These are phyloP conservation scores for Plasmodium chabaudi DNA, from an alignment of 169 alveolate genomes.

Conservation along the genomic window DNA sequence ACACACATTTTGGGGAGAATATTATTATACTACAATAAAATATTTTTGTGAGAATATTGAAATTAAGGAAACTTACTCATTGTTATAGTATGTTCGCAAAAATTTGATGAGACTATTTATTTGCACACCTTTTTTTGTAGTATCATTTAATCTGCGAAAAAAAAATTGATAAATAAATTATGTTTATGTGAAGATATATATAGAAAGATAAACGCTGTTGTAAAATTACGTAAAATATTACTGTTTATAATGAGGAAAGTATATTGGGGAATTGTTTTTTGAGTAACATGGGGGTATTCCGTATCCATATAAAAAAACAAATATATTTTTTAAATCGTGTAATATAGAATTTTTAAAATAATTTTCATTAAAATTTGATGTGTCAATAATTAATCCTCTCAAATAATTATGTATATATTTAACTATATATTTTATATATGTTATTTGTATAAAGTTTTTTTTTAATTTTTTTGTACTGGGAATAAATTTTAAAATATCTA, in stretches of 20 bases:
- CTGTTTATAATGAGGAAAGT: constrained; percentile 61
- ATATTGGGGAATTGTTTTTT: constrained; percentile 1
- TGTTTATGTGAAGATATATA: neutral
- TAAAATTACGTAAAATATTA: neutral
- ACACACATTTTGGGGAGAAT: neutral
- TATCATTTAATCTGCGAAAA: constrained; percentile 18
- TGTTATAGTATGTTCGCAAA: constrained; percentile 73
- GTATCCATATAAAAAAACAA: constrained; percentile 62
- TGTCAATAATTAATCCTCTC: constrained; percentile 30
- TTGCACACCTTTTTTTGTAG: constrained; percentile 52
- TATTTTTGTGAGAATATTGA: too few species aligned
- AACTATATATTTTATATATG: constrained; percentile 42
- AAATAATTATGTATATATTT: constrained; percentile 36
- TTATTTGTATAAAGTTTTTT: constrained; percentile 53
- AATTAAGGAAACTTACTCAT: constrained; percentile 26
- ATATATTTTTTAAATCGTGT: constrained; percentile 38
- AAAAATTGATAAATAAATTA: neutral
- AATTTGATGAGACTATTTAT: constrained; percentile 49
- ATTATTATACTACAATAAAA: too few species aligned
- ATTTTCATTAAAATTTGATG: constrained; percentile 29
- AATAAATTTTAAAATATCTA: constrained; percentile 21
- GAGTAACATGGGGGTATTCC: constrained; percentile 71
- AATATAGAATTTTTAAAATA: constrained; percentile 52
- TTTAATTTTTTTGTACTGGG: constrained; percentile 33
- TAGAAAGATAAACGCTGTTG: neutral